Evolutionary conservation across 306 rosid species (phyloP).

Genomic region (Crotalaria pallida): DNA sequence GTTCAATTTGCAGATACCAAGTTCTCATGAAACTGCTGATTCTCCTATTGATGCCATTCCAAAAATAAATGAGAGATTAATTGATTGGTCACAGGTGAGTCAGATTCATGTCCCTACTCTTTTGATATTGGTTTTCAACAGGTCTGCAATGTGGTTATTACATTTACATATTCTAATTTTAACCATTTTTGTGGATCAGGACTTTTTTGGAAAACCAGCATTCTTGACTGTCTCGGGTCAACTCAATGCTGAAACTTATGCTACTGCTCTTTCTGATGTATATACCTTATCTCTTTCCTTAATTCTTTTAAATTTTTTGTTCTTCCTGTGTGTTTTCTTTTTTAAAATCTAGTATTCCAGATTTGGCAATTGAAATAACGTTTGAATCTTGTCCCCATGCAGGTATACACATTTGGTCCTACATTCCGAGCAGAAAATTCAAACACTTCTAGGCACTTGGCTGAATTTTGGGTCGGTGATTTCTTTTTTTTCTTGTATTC

Average conservation of each 20-base stretch:
- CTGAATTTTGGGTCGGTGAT: slow-evolving; percentile 87
- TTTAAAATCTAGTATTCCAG: slow-evolving; percentile 11
- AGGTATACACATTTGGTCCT: slow-evolving; percentile 98
- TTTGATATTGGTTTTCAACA: slow-evolving; percentile 8
- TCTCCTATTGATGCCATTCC: slow-evolving; percentile 74
- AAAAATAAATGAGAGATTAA: slow-evolving; percentile 48
- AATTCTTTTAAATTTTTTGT: background rate
- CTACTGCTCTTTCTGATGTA: slow-evolving; percentile 97
- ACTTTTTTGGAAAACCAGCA: slow-evolving; percentile 91
- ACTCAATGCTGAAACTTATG: slow-evolving; percentile 94
- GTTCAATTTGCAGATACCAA: slow-evolving; percentile 63
- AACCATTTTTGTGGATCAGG: slow-evolving; percentile 46
- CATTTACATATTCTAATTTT: slow-evolving; percentile 18
- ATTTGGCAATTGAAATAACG: slow-evolving; percentile 13
- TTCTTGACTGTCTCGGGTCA: slow-evolving; percentile 97
- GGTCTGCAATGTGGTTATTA: background rate
- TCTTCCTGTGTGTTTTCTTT: background rate
- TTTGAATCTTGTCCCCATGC: slow-evolving; percentile 14
- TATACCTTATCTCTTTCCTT: background rate
- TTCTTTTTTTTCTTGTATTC: slow-evolving; percentile 14
- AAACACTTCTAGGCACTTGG: slow-evolving; percentile 91
- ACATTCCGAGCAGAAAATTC: slow-evolving; percentile 97
- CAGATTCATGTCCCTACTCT: slow-evolving; percentile 18
- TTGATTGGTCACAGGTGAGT: slow-evolving; percentile 96
- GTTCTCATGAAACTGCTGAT: slow-evolving; percentile 56